These are phyloP conservation scores for Kwoniella botswanensis DNA, from an alignment of 768 basidiomycete genomes.

Conservation along the genomic window DNA sequence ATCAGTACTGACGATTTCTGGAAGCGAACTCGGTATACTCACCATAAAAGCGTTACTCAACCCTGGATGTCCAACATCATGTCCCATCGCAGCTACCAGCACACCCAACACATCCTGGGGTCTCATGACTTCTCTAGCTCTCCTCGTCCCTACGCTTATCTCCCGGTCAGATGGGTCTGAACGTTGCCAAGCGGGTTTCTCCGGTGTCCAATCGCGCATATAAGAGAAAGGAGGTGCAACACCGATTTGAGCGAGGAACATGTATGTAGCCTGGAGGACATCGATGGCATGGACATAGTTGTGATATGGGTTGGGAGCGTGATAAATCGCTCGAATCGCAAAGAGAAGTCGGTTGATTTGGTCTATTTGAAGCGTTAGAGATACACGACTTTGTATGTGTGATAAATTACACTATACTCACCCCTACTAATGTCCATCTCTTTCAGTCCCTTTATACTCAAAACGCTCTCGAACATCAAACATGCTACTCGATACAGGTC, in stretches of 20 bases:
- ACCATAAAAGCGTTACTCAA: constrained; percentile 94
- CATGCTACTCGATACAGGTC: constrained; percentile 81
- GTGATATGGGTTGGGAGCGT: constrained; percentile 90
- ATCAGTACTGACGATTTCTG: background rate
- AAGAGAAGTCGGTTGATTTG: constrained; percentile 78
- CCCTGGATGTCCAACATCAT: constrained; percentile 97
- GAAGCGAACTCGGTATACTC: constrained; percentile 39
- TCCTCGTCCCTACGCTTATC: constrained; percentile 34
- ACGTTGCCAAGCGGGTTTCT: constrained; percentile 50
- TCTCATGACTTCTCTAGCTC: constrained; percentile 58
- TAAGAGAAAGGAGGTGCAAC: constrained; percentile 78
- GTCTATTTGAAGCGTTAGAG: constrained; percentile 59
- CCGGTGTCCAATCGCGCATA: constrained; percentile 63
- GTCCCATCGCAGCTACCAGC: constrained; percentile 90
- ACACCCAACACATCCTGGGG: constrained; percentile 81
- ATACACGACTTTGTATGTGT: no score
- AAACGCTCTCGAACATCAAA: constrained; percentile 83
- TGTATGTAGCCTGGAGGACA: constrained; percentile 89
- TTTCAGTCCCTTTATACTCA: constrained; percentile 71
- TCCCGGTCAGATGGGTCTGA: constrained; percentile 24
- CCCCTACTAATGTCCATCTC: constrained; percentile 56
- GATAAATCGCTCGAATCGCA: constrained; percentile 90
- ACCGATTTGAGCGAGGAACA: constrained; percentile 77
- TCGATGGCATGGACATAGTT: constrained; percentile 97
- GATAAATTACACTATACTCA: constrained; percentile 34